A percentile compares a stretch with the other conserved stretches of the same genome.
phyloP scores from a whole-genome alignment of 2,329 filamentous ascomycete genomes.

The Chaetomium sp. region DNA sequence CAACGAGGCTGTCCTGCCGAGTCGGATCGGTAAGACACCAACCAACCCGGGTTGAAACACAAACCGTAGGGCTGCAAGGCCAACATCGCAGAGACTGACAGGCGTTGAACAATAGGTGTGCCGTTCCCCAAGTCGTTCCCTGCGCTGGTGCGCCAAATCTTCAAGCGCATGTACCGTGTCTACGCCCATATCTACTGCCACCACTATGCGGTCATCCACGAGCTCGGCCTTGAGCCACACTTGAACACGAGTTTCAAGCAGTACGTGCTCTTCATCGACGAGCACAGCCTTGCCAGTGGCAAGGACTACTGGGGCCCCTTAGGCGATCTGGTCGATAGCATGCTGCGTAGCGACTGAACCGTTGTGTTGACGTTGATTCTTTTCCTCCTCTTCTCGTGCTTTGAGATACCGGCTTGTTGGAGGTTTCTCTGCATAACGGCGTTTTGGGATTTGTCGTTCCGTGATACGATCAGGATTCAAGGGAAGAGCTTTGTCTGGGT shows the following conservation, averaged over 20 bases:
- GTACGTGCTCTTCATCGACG: constrained; percentile 97
- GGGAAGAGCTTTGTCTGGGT: constrained; percentile 5
- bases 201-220: constrained; percentile 94
- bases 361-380: background rate
- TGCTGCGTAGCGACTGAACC: constrained; percentile 78
- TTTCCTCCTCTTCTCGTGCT: constrained; percentile 1
- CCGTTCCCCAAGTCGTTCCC: constrained; percentile 93
- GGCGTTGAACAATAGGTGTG: constrained; percentile 52
- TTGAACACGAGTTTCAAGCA: constrained; percentile 99
- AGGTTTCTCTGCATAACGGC: constrained; percentile 17
- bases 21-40: constrained; percentile 62
- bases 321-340: constrained; percentile 93
- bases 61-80: background rate
- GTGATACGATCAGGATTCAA: constrained; percentile 7
- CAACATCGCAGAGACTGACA: too few relatives aligned
- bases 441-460: constrained; percentile 18
- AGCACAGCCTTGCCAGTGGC: constrained; percentile 84
- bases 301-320: constrained; percentile 97
- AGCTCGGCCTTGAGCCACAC: constrained; percentile 91
- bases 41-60: background rate
- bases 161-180: constrained; percentile 97
- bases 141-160: constrained; percentile 83
- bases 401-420: constrained; percentile 12
- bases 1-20: constrained; percentile 92
- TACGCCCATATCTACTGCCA: constrained; percentile 99